A percentile compares a stretch with the other conserved stretches of the same genome.
phyloP scores from a whole-genome alignment of 1,284 basidiomycete genomes.

The Marasmius tenuissimus region DNA sequence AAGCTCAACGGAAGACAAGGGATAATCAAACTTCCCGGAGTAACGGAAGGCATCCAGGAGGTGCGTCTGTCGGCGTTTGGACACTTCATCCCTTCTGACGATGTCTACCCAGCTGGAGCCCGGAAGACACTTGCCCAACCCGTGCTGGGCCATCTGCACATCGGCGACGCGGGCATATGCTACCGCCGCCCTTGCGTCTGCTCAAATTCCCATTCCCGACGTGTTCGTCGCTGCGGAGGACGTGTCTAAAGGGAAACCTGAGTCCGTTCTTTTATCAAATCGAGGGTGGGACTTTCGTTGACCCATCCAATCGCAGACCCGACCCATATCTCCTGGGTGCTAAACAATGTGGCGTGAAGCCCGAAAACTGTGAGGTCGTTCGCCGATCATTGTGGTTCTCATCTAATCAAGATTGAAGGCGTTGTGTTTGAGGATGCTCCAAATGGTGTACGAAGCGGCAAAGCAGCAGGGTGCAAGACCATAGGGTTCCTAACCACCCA shows the following conservation, averaged over 20 bases:
- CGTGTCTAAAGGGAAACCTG: constrained; percentile 78
- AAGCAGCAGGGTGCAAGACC: constrained; percentile 77
- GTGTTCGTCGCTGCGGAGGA: constrained; percentile 80
- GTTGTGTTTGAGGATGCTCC: constrained; percentile 90
- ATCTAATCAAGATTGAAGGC: constrained; percentile 36
- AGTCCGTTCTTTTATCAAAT: constrained; percentile 37
- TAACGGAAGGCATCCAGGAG: constrained; percentile 49
- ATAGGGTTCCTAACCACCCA: constrained; percentile 82
- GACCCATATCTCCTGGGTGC: constrained; percentile 85
- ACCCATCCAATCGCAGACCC: constrained; percentile 51
- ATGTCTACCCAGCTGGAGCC: constrained; percentile 39
- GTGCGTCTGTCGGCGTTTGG: constrained; percentile 28
- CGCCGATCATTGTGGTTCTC: not conserved
- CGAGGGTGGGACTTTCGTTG: constrained; percentile 13
- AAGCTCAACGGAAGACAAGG: constrained; percentile 51
- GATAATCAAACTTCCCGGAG: constrained; percentile 66
- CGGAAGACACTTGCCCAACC: constrained; percentile 45
- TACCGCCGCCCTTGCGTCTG: constrained; percentile 48
- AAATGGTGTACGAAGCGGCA: constrained; percentile 72
- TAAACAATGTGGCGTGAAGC: constrained; percentile 56
- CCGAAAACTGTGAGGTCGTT: constrained; percentile 51
- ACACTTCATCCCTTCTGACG: not conserved
- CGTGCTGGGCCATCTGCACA: constrained; percentile 69
- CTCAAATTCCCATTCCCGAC: constrained; percentile 57
- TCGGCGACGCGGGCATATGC: constrained; percentile 66